Percentiles rank a stretch among this genome's conserved stretches.
Evolutionary conservation across 192 early-diverging fungal genomes (phyloP).

Genomic region (Mortierella alpina): DNA sequence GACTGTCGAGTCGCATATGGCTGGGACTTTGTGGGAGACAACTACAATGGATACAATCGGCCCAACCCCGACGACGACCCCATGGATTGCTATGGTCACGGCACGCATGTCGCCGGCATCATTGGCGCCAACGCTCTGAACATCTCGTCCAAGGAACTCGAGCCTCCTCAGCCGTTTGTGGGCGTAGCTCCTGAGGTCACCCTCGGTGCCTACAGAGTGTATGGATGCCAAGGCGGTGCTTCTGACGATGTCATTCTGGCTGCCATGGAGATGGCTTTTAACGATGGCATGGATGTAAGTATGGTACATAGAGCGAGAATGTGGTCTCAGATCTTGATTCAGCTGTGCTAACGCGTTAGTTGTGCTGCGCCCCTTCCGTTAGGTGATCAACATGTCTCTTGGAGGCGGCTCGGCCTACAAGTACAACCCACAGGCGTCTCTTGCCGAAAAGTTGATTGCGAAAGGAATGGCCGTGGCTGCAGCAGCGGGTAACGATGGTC

Average conservation of each 20-base stretch:
- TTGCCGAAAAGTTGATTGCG: conserved; percentile 55
- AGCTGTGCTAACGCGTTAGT: background rate
- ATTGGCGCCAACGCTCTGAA: conserved; percentile 54
- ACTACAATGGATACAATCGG: conserved; percentile 54
- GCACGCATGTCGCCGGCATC: conserved; percentile 63
- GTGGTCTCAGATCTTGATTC: background rate
- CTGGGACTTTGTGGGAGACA: conserved; percentile 69
- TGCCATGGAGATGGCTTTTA: conserved; percentile 64
- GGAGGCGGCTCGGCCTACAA: conserved; percentile 67
- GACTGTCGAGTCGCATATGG: conserved; percentile 68
- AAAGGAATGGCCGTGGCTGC: conserved; percentile 68
- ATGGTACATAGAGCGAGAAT: conserved; percentile 30
- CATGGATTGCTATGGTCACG: conserved; percentile 65
- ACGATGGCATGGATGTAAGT: conserved; percentile 67
- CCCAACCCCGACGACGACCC: conserved; percentile 56
- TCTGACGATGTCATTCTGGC: conserved; percentile 67
- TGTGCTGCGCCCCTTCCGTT: background rate
- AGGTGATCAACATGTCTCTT: conserved; percentile 73
- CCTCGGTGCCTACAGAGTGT: conserved; percentile 72
- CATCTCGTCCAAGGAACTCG: conserved; percentile 1
- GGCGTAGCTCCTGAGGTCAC: conserved; percentile 84
- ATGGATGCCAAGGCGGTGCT: conserved; percentile 63
- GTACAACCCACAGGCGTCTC: conserved; percentile 56
- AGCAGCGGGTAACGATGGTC: conserved; percentile 81
- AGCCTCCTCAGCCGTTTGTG: conserved; percentile 32